These are phyloP conservation scores for Metarhizium humberi DNA, from an alignment of 2,329 filamentous ascomycete genomes.

Conservation along the genomic window DNA sequence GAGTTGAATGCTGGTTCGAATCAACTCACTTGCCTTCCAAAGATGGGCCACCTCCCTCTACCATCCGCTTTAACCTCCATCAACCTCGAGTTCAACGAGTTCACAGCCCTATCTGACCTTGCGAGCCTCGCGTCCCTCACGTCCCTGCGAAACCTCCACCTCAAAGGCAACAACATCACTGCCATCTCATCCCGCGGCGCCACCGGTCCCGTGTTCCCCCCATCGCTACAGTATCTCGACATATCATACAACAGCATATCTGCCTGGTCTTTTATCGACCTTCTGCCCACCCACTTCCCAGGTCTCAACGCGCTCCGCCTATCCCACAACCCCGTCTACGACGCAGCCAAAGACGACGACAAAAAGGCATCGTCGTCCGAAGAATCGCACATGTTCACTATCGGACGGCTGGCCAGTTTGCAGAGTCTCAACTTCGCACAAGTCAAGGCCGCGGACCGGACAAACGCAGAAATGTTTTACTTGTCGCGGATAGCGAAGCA, in stretches of 20 bases:
- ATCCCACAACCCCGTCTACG: constrained; percentile 78
- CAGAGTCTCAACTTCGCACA: constrained; percentile 63
- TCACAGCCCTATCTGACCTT: constrained; percentile 50
- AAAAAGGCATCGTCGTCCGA: constrained; percentile 49
- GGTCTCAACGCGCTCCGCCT: constrained; percentile 67
- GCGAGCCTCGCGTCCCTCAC: constrained; percentile 40
- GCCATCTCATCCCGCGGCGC: constrained; percentile 21
- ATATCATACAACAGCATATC: constrained; percentile 62
- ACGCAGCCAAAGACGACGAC: constrained; percentile 33
- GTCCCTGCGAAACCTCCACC: constrained; percentile 49
- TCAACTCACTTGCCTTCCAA: constrained; percentile 42
- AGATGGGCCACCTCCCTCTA: constrained; percentile 29
- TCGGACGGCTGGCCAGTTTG: constrained; percentile 63
- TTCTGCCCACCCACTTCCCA: constrained; percentile 59
- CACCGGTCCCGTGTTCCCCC: constrained; percentile 37
- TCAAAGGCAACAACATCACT: constrained; percentile 70
- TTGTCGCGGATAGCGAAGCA: constrained; percentile 74
- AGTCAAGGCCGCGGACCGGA: constrained; percentile 64
- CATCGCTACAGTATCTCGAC: constrained; percentile 55
- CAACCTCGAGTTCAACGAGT: constrained; percentile 64
- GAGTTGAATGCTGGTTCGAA: constrained; percentile 48
- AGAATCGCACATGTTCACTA: constrained; percentile 80
- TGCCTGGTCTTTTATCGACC: constrained; percentile 66
- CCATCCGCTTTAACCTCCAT: constrained; percentile 49
- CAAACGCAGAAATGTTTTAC: constrained; percentile 91